Percentiles rank a stretch among this genome's conserved stretches.
These are phyloP conservation scores for Boletellus sp. DNA, from an alignment of 768 basidiomycete species.

Conservation along the genomic window DNA sequence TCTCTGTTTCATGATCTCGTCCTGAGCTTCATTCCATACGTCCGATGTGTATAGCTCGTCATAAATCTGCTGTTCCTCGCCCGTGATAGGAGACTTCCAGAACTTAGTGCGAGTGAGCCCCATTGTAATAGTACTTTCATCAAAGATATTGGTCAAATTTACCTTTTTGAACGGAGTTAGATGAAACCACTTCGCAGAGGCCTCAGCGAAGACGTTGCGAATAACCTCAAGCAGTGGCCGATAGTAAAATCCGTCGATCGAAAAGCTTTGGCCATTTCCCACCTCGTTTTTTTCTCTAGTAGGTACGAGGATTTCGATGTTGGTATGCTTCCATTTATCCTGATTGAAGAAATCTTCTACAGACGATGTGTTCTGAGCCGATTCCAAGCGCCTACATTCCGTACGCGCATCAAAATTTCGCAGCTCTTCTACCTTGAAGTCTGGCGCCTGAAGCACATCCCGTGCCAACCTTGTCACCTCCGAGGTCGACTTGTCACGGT, in stretches of 20 bases:
- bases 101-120: too few relatives aligned
- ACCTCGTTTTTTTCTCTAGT: background rate
- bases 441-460: background rate
- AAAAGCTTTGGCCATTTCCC: background rate
- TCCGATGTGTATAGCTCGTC: background rate
- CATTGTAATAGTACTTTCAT: too few relatives aligned
- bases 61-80: background rate
- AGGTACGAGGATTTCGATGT: background rate
- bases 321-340: too few relatives aligned
- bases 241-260: constrained; percentile 11
- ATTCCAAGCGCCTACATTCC: background rate
- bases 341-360: too few relatives aligned
- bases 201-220: constrained; percentile 3
- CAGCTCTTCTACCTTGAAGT: background rate
- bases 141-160: too few relatives aligned
- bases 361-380: background rate
- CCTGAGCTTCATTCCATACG: background rate
- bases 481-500: background rate
- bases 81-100: constrained; percentile 1
- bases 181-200: constrained; percentile 5
- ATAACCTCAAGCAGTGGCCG: constrained; percentile 14
- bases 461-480: constrained; percentile 1
- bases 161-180: too few relatives aligned
- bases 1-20: constrained; percentile 14
- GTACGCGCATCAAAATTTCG: background rate